These are phyloP conservation scores for Pinus taeda DNA, from an alignment of 75 land plant species.

Conservation along the genomic window DNA sequence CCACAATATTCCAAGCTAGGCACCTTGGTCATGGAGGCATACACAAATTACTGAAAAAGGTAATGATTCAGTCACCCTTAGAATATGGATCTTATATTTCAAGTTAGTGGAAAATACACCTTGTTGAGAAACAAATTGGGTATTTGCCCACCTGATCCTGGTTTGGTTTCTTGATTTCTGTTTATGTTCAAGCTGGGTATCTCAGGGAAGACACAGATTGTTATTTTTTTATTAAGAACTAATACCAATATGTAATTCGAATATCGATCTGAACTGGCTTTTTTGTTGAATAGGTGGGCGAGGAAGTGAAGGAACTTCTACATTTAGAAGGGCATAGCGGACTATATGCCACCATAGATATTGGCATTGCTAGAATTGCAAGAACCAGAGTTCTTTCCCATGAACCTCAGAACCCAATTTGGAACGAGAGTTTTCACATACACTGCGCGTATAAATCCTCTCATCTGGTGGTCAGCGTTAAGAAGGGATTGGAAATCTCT, in stretches of 20 bases:
- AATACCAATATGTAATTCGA: too few species aligned
- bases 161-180: too few species aligned
- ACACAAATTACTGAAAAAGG: not conserved
- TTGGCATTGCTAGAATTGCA: constrained; percentile 38
- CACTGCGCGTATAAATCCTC: constrained; percentile 39
- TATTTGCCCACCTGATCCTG: too few species aligned
- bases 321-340: not conserved
- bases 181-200: too few species aligned
- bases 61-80: not conserved
- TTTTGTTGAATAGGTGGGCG: too few species aligned
- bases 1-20: constrained; percentile 62
- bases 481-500: constrained; percentile 31
- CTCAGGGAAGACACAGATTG: too few species aligned
- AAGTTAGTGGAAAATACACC: too few species aligned
- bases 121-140: too few species aligned
- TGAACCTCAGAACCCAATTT: constrained; percentile 27
- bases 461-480: constrained; percentile 33
- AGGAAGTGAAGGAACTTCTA: too few species aligned
- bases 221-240: too few species aligned
- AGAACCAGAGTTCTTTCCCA: constrained; percentile 32
- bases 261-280: too few species aligned
- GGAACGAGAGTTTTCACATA: constrained; percentile 54
- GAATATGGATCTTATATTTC: too few species aligned
- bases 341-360: constrained; percentile 42
- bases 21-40: not conserved